A percentile compares a stretch with the other conserved stretches of the same genome.
Conservation (phyloP, 1,284 basidiomycete genomes). For the Macrocystidia cucumis region DNA sequence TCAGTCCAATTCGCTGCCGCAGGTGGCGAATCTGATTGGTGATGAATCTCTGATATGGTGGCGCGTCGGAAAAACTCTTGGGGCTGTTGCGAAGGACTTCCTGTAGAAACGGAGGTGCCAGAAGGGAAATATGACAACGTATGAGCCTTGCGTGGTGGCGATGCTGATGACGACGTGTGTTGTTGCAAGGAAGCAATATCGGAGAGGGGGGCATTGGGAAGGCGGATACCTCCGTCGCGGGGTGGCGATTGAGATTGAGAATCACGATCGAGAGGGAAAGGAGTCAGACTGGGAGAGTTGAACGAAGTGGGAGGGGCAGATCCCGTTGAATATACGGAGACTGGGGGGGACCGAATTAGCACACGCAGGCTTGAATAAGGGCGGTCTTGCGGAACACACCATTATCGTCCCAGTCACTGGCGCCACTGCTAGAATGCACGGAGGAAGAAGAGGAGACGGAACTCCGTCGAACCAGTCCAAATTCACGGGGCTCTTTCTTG, state of each 20-base stretch:
- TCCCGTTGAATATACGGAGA: conserved; percentile 56
- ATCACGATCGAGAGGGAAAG: conserved; percentile 53
- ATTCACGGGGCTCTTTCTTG: conserved; percentile 59
- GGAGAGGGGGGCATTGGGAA: conserved; percentile 59
- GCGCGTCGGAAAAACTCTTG: conserved; percentile 21
- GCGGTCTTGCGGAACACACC: conserved; percentile 34
- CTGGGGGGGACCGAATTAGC: conserved; percentile 24
- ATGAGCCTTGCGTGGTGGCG: conserved; percentile 30
- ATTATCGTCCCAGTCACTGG: conserved; percentile 72
- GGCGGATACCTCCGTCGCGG: conserved; percentile 52
- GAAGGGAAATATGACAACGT: conserved; percentile 27
- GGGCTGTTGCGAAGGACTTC: conserved; percentile 14
- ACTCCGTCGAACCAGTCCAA: conserved; percentile 42
- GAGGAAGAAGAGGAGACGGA: conserved; percentile 57
- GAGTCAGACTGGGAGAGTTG: conserved; percentile 49
- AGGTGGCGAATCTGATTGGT: conserved; percentile 9
- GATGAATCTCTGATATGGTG: conserved; percentile 17
- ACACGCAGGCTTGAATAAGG: conserved; percentile 9
- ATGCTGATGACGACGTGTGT: conserved; percentile 14
- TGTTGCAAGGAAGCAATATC: conserved; percentile 46
- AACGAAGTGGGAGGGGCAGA: conserved; percentile 58
- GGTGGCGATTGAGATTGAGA: conserved; percentile 50
- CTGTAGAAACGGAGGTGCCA: too few relatives aligned
- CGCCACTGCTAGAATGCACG: conserved; percentile 40
- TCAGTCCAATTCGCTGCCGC: too few relatives aligned